These are phyloP conservation scores for Starmera dryadoides DNA, from an alignment of 805 yeast genomes.

Conservation along the genomic window DNA sequence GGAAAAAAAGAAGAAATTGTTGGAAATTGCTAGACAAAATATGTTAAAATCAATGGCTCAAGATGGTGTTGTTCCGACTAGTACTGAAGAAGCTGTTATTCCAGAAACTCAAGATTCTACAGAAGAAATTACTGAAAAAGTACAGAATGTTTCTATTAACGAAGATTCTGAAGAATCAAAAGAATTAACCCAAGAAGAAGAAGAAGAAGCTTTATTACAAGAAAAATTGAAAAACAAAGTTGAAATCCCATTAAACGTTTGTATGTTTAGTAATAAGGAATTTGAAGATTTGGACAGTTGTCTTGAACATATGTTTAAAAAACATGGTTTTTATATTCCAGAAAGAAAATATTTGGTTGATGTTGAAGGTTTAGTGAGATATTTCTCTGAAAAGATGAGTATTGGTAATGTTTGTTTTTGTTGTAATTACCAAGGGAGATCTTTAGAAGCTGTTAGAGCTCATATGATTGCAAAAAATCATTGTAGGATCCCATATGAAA, in stretches of 20 bases:
- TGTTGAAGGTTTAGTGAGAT: slow-evolving; percentile 63
- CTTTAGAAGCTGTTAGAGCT: slow-evolving; percentile 79
- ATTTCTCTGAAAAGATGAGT: slow-evolving; percentile 86
- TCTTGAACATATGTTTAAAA: slow-evolving; percentile 66
- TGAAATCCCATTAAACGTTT: slow-evolving; percentile 40
- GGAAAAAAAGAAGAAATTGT: slow-evolving; percentile 32
- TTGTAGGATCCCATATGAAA: slow-evolving; percentile 83
- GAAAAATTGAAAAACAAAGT: slow-evolving; percentile 32
- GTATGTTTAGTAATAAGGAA: slow-evolving; percentile 46
- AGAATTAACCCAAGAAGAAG: slow-evolving; percentile 2
- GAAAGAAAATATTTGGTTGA: slow-evolving; percentile 69
- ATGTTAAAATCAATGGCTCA: slow-evolving; percentile 24
- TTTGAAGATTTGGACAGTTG: slow-evolving; percentile 43
- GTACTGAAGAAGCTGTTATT: slow-evolving; percentile 4
- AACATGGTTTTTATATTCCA: slow-evolving; percentile 85
- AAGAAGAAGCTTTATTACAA: slow-evolving; percentile 19
- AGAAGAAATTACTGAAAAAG: background rate
- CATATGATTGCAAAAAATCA: slow-evolving; percentile 89
- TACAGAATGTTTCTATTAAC: background rate
- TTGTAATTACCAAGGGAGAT: slow-evolving; percentile 80
- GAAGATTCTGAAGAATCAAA: background rate
- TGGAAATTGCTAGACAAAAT: slow-evolving; percentile 33
- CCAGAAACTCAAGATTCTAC: background rate
- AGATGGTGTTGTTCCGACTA: background rate
- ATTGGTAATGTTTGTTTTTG: slow-evolving; percentile 84